Conservation (phyloP, 352 stramenopile genomes). For the Peronospora belbahrii region DNA sequence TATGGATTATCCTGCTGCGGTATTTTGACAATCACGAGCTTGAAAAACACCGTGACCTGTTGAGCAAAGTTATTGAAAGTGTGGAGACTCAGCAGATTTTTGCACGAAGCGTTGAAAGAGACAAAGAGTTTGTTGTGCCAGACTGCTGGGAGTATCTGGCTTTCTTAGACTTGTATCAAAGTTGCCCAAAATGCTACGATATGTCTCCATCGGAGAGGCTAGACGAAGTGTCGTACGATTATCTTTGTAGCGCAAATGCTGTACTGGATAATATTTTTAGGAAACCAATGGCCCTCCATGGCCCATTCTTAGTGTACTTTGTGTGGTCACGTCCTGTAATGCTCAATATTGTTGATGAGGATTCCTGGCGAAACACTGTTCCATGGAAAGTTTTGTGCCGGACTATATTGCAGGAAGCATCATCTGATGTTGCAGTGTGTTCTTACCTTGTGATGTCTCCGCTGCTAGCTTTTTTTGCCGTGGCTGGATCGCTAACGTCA, state of each 20-base stretch:
- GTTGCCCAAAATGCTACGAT: slow-evolving; percentile 16
- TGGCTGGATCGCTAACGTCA: slow-evolving; percentile 23
- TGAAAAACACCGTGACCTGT: slow-evolving; percentile 31
- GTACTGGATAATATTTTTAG: slow-evolving; percentile 22
- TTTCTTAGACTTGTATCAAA: slow-evolving; percentile 25
- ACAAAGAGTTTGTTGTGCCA: slow-evolving; percentile 17
- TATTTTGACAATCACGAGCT: slow-evolving; percentile 46
- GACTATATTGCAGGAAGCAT: slow-evolving; percentile 27
- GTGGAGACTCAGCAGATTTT: slow-evolving; percentile 30
- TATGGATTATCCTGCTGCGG: slow-evolving; percentile 37
- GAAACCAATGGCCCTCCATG: slow-evolving; percentile 18
- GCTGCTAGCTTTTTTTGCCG: slow-evolving; percentile 37
- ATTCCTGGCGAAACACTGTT: slow-evolving; percentile 35
- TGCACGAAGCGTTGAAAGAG: slow-evolving; percentile 9
- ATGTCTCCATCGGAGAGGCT: slow-evolving; percentile 11
- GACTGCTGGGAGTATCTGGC: slow-evolving; percentile 31
- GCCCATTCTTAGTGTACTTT: slow-evolving; percentile 38
- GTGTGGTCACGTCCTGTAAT: slow-evolving; percentile 35
- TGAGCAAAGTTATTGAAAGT: slow-evolving; percentile 33
- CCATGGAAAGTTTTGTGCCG: slow-evolving; percentile 34
- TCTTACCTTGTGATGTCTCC: slow-evolving; percentile 33
- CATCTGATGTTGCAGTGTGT: slow-evolving; percentile 16
- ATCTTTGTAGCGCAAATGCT: slow-evolving; percentile 13
- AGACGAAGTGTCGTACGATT: slow-evolving; percentile 18
- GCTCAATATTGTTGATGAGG: slow-evolving; percentile 24